phyloP scores from a whole-genome alignment of 306 rosid genomes.

The Corylus avellana region DNA sequence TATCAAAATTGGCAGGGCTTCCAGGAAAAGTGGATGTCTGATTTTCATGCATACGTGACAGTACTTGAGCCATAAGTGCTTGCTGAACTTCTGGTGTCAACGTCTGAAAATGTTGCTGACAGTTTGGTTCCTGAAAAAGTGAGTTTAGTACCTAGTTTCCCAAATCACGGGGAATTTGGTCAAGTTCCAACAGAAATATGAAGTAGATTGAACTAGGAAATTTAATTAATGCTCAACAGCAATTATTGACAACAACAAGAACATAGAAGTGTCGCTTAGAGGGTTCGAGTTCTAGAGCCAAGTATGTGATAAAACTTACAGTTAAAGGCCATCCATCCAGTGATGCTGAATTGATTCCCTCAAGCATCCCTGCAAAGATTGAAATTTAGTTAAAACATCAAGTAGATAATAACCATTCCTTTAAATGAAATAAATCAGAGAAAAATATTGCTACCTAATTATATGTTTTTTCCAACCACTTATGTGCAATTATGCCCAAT shows the following conservation, averaged over 20 bases:
- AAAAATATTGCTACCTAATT: background rate
- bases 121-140: slow-evolving; percentile 38
- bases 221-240: slow-evolving; percentile 7
- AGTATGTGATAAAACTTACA: slow-evolving; percentile 35
- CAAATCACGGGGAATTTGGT: slow-evolving; percentile 1
- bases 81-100: slow-evolving; percentile 33
- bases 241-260: slow-evolving; percentile 6
- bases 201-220: slow-evolving; percentile 20
- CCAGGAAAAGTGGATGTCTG: slow-evolving; percentile 24
- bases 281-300: slow-evolving; percentile 6
- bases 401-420: slow-evolving; percentile 9
- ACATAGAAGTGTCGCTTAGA: slow-evolving; percentile 11
- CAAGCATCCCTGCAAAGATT: slow-evolving; percentile 37
- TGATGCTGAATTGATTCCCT: slow-evolving; percentile 28
- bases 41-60: slow-evolving; percentile 17
- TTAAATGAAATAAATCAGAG: background rate
- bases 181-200: slow-evolving; percentile 21
- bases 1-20: slow-evolving; percentile 17
- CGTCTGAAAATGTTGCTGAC: slow-evolving; percentile 26
- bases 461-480: too few relatives aligned
- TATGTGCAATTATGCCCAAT: background rate
- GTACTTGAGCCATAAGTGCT: slow-evolving; percentile 29
- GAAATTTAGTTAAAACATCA: slow-evolving; percentile 9
- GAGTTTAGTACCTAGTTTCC: slow-evolving; percentile 31
- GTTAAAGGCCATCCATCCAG: slow-evolving; percentile 35